Base-by-base conservation (phyloP, 139 green algal species). In the Coccomyxa sp. region DNA sequence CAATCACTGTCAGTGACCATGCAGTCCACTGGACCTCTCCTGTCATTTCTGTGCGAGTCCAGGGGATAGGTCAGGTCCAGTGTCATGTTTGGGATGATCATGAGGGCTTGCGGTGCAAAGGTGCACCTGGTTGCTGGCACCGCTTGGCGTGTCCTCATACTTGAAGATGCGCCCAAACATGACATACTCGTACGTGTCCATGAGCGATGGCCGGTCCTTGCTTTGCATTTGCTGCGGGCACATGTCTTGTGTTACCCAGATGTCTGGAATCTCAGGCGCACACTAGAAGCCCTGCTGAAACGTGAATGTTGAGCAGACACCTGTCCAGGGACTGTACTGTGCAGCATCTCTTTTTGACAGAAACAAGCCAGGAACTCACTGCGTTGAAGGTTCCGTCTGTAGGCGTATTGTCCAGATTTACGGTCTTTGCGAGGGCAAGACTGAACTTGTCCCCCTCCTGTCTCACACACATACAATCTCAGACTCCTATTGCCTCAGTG, bases 151-250 rank as follows among this genome's bases (percentile, higher is more conserved):
- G 77, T 96, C 91, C 79, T 89, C 90, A 86, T 90, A 95, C 82
- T 97, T 97, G 87, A 95, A 97, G 33, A 97, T 88, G 87, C 95
- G 95, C 58, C 95, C 95, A 83, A 97, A 87, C 92, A 97, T 98
- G 29, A 98, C 95, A 82, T 98, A 99, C 27, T 99, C 95, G 80
- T 94, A 99, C 27, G 89, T 86, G 90, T 99, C 95, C 87, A 94
- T 90, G 2, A 98, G 84, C 6, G 78, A 91, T 18, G 80, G 80
- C 9, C 81, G 83, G 39, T n/a, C n/a, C 85, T 64, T 88, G 39
- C 75, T 74, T 14, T 90, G 89, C 76, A 90, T 86, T 10, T 55
- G 78, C 87, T 91, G 85, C 41, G 16, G 1, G 40, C 41, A 78
- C 74, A 71, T 27, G 22, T 8, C 64, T 35, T 34, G 27, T 16